Base-by-base conservation (phyloP, 148 eudicot species). In the Cornus controversa region DNA sequence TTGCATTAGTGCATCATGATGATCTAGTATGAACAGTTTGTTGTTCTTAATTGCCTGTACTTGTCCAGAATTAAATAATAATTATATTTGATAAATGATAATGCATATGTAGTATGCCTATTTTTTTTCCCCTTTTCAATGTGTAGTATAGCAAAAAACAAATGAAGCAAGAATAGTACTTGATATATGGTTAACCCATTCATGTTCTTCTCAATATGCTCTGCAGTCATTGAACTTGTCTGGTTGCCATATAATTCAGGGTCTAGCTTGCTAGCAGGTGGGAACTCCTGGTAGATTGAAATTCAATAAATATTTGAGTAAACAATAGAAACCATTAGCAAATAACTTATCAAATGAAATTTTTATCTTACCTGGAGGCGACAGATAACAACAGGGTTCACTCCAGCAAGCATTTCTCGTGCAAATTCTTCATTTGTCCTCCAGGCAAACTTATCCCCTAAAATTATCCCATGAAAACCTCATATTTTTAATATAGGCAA, bases 201-300 rank as follows among this genome's bases (percentile, higher is more conserved):
- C 96, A 95, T 90, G 80, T 86, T 80, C 74, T 82, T 80, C 81
- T 91, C 93, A 4, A 92, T 75, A 20, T 89, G 88, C 74, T 89
- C 90, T 77, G 69, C 82, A 72, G 90, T 95, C 54, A 95, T 90
- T 50, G 87, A 75, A 71, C 98, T 95, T 42, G 82, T 85, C 78
- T 93, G 98, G 67, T 95, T 75, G 29, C 98, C 97, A 70, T 90
- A 95, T 64, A 81, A 47, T 63, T 69, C 42, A 5, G 81, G 80
- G 65, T 95, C 92, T 67, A 95, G 84, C 86, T 85, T 90, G 87
- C 97, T 93, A 53, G 81, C 79, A 0, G 97, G 97, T 20, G 98
- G 97, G 63, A 95, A 95, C 71, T 87, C 93, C 97, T 95, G 90
- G 60, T 58, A 68, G 42, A 22, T 63, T 66, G 25, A 69, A 79